Evolutionary conservation across 2,329 filamentous ascomycete genomes (phyloP), one percentile per base, ranked within the genome.

Genomic region (Aspergillus tanneri): DNA sequence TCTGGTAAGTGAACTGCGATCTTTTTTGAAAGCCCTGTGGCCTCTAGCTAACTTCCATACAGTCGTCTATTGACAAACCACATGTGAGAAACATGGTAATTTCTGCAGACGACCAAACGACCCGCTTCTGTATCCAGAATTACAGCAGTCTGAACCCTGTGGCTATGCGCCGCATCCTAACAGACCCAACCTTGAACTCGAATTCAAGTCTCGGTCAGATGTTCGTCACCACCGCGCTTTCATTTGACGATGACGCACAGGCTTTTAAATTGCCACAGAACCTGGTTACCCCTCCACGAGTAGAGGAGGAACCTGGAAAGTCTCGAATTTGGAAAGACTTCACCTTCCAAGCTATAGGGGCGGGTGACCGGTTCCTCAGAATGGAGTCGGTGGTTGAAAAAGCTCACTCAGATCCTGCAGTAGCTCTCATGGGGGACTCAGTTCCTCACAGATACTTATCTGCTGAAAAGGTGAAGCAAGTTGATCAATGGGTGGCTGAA

Each of bases 281-380:
- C 28, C 44, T 63, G 12, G 23, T 38, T 3, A 34, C 52, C 10
- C 61, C 63, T 4, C 54, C 54, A 19, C 46, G 32, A 4, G 45
- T 55, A 7, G 58, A 51, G 10, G 47, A 44, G 11, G 53, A 57
- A 14, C 46, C 58, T 19, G 60, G 56, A 11, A 46, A 46, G 9
- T 65, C 67, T 5, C 60, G 55, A 8, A 48, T 68, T 12, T 71
- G 68, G 68, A 53, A 53, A 19, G 53, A 61, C 42, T 65, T 61
- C 43, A 56, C 53, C 7, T 70, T 66, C 43, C 48, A 55, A 19
- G 59, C 61, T 40, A 52, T 70, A n/a, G 68, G 68, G 8, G 57
- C 62, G 22, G 53, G 53, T 5, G 55, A 54, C 6, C 59, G 60
- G 18, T 57, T 57, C 21, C 37, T 52, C 19, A 47, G 49, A 2